These are phyloP conservation scores for Thraustochytrium sp. DNA, from an alignment of 352 stramenopile species.

Conservation along the genomic window DNA sequence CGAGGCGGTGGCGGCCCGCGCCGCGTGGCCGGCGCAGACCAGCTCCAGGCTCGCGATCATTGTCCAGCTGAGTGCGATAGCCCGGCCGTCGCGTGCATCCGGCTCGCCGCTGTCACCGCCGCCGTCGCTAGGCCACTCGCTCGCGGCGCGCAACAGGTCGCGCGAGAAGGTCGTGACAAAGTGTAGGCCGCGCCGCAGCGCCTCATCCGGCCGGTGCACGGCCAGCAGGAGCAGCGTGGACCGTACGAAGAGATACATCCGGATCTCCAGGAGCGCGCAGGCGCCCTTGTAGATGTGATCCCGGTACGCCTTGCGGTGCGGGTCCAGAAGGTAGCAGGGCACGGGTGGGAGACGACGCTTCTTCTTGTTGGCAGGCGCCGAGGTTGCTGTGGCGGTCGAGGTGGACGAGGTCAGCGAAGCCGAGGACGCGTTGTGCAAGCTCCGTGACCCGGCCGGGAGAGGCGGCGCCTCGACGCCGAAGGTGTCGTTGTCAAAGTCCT, in stretches of 20 bases:
- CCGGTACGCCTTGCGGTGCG: not conserved
- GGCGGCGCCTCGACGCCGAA: not conserved
- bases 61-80: not conserved
- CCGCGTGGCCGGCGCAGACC: not conserved
- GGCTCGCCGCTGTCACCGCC: not conserved
- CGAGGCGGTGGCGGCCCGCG: not conserved
- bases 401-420: not conserved
- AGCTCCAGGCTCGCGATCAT: not conserved
- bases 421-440: not conserved
- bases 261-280: constrained; percentile 1
- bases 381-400: no score
- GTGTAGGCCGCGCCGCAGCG: constrained; percentile 4
- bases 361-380: no score
- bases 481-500: not conserved
- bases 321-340: not conserved
- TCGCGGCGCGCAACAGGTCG: not conserved
- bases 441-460: not conserved
- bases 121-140: not conserved
- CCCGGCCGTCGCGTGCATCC: not conserved
- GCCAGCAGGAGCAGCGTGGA: constrained; percentile 18
- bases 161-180: not conserved
- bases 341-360: not conserved
- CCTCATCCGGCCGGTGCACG: constrained; percentile 3
- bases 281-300: constrained; percentile 41
- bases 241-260: constrained; percentile 26